A percentile compares a stretch with the other conserved stretches of the same genome.
phyloP scores from a whole-genome alignment of 2,329 filamentous ascomycete genomes.

The Neurospora crassa region DNA sequence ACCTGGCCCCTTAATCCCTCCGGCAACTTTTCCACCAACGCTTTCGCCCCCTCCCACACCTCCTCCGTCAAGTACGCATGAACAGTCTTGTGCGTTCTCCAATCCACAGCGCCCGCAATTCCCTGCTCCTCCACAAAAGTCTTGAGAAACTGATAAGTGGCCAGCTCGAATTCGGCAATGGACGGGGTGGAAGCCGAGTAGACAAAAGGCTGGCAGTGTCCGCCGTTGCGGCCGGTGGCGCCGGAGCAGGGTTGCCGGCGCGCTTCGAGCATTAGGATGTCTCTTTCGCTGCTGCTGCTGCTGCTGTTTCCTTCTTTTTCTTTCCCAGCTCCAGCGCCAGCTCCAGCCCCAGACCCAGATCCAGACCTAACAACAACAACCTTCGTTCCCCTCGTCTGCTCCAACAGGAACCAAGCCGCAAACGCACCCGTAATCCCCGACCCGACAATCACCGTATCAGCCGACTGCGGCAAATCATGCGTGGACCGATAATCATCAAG shows the following conservation, averaged over 20 bases:
- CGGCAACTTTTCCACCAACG: neutral
- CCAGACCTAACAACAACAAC: neutral
- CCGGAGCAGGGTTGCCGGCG: slow-evolving; percentile 72
- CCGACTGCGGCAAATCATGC: slow-evolving; percentile 45
- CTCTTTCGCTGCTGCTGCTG: slow-evolving; percentile 21
- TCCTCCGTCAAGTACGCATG: slow-evolving; percentile 46
- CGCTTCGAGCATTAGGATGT: slow-evolving; percentile 66
- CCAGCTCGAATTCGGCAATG: slow-evolving; percentile 62
- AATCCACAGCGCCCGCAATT: neutral
- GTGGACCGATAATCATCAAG: slow-evolving; percentile 63
- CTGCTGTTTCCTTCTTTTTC: slow-evolving; percentile 22
- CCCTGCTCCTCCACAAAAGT: slow-evolving; percentile 36
- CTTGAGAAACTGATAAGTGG: slow-evolving; percentile 53
- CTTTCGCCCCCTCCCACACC: slow-evolving; percentile 42
- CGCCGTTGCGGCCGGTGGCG: slow-evolving; percentile 70
- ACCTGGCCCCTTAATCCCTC: slow-evolving; percentile 24
- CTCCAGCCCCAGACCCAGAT: neutral
- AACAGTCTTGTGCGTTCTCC: slow-evolving; percentile 52
- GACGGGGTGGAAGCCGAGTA: slow-evolving; percentile 49
- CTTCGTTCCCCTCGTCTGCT: slow-evolving; percentile 21
- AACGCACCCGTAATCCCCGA: slow-evolving; percentile 70
- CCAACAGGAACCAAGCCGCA: slow-evolving; percentile 53
- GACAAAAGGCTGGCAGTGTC: slow-evolving; percentile 65
- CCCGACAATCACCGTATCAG: slow-evolving; percentile 64
- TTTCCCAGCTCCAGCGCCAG: neutral